Base-by-base conservation (phyloP, 192 early-diverging fungal species). In the Lunasporangiospora selenospora region DNA sequence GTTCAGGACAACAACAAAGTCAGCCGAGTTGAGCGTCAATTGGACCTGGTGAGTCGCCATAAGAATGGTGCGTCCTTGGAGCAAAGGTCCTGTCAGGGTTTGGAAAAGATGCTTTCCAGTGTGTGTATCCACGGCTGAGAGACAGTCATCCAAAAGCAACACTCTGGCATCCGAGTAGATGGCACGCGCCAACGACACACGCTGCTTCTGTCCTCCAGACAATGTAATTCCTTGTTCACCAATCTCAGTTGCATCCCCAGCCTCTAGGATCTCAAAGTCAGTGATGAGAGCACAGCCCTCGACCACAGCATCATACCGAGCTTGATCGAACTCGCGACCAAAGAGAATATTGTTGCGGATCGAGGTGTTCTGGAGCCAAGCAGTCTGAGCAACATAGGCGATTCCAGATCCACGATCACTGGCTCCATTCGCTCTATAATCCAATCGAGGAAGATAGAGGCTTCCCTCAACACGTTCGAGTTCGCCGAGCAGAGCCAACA, bases 111-210 rank as follows among this genome's bases (percentile, higher is more conserved):
- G 90, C 52, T 88, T 87, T 19, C 90, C 95, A 7, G 96, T 98
- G 46, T 95, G 95, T 12, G 93, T 88, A 69, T 99, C 98, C 0
- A 98, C 96, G 13, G 98, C 98, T 5, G 91, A 93, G 48, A 97
- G 80, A 64, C 90, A 92, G 76, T 95, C 96, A 76, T 97, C 95
- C 31, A 95, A 69, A 2, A 96, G 67, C 30, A 96, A 53, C 13
- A 85, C 82, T 10, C 76, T 69, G 12, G 88, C 84, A 48, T 80
- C 66, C 24, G 82, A 85, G 77, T 96, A 98, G 5, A 96, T 80
- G 6, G 95, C 94, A 18, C 96, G 86, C 27, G 94, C 95, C 41
- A 97, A 82, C 1, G 89, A 75, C 18, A 96, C 82, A 27, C 91
- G 80, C 65, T 92, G 90, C 78, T 93, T 95, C 77, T 96, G 94